Evolutionary conservation across 139 green algal species (phyloP).

Genomic region (Picochlorum sp.): DNA sequence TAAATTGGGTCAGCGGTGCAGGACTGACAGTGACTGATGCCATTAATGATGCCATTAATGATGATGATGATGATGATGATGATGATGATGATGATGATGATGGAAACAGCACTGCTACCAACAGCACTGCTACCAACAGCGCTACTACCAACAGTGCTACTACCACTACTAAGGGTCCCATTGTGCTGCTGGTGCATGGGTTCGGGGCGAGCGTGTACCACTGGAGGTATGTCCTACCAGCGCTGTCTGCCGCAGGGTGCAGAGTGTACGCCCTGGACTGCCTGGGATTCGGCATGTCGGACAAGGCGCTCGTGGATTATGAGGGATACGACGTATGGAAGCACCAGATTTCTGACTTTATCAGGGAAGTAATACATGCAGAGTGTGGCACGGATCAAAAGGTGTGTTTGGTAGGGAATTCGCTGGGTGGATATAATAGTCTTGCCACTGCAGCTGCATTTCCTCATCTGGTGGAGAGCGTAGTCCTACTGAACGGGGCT

Average conservation of each 20-base stretch:
- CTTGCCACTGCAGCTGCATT: conserved; percentile 30
- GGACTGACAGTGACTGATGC: no score
- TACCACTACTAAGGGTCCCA: background rate
- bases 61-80: no score
- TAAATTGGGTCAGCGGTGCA: no score
- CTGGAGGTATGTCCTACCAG: conserved; percentile 52
- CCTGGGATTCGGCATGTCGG: conserved; percentile 69
- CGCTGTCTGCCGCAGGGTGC: conserved; percentile 32
- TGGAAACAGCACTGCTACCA: background rate
- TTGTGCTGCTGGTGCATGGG: conserved; percentile 46
- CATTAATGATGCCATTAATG: no score
- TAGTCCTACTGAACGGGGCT: conserved; percentile 62
- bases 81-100: no score
- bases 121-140: background rate
- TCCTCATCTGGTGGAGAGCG: conserved; percentile 41
- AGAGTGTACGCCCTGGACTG: conserved; percentile 61
- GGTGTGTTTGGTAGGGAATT: conserved; percentile 42
- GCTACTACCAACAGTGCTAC: no score
- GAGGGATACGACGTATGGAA: conserved; percentile 29
- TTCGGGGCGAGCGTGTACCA: conserved; percentile 59
- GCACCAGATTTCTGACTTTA: conserved; percentile 37
- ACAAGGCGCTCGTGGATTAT: conserved; percentile 60
- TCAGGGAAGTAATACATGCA: conserved; percentile 33
- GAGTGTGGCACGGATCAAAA: background rate
- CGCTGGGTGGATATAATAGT: conserved; percentile 58